Percentiles rank a stretch among this genome's conserved stretches.
phyloP scores from a whole-genome alignment of 768 basidiomycete species.

The Mycena chlorophos region DNA sequence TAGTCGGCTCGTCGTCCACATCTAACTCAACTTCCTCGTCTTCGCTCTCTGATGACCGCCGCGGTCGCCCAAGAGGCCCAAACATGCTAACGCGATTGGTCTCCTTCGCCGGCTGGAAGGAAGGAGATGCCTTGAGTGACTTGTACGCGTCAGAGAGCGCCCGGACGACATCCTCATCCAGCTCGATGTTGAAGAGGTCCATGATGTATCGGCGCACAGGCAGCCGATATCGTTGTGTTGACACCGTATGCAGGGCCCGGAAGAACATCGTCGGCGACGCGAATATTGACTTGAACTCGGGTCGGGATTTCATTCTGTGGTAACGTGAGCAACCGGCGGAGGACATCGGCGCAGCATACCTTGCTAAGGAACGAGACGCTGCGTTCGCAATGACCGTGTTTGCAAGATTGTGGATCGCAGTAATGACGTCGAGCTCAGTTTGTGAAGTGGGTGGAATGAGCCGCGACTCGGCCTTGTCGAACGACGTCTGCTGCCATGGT shows the following conservation, averaged over 20 bases:
- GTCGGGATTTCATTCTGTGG: slow-evolving; percentile 71
- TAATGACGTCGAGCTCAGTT: slow-evolving; percentile 79
- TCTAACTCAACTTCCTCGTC: slow-evolving; percentile 55
- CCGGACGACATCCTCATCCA: slow-evolving; percentile 62
- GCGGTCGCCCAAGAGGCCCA: slow-evolving; percentile 50
- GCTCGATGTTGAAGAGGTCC: slow-evolving; percentile 85
- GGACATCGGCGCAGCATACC: slow-evolving; percentile 44
- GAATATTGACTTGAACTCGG: slow-evolving; percentile 76
- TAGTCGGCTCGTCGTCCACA: slow-evolving; percentile 38
- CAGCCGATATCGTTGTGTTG: slow-evolving; percentile 85
- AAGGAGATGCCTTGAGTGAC: slow-evolving; percentile 49
- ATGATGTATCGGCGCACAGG: slow-evolving; percentile 91
- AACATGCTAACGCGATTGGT: slow-evolving; percentile 63
- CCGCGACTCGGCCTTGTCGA: slow-evolving; percentile 43
- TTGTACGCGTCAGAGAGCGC: slow-evolving; percentile 54
- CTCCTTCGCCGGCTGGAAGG: slow-evolving; percentile 44
- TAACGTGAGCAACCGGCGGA: slow-evolving; percentile 1
- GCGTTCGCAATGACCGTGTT: slow-evolving; percentile 96
- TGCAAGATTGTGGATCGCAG: slow-evolving; percentile 88
- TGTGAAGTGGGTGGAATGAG: slow-evolving; percentile 66
- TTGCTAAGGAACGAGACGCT: slow-evolving; percentile 85
- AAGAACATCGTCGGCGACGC: slow-evolving; percentile 76
- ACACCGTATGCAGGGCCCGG: slow-evolving; percentile 84
- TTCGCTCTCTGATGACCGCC: slow-evolving; percentile 60
- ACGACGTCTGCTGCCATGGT: slow-evolving; percentile 52